Evolutionary conservation across 331 rosid genomes (phyloP), one percentile per base, ranked within the genome.

Genomic region (Rosa hybrid): DNA sequence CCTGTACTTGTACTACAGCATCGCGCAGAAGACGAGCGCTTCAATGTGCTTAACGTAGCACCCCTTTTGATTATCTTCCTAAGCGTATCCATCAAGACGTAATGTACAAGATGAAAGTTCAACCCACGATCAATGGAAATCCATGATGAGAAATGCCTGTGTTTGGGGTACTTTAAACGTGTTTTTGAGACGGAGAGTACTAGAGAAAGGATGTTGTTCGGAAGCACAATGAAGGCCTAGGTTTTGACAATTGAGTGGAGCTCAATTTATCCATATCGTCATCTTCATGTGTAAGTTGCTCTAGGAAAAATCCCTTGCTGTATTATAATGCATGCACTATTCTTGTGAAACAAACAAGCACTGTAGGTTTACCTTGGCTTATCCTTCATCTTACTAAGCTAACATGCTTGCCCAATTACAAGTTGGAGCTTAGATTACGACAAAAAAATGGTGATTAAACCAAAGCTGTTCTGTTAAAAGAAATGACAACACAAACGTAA

Each of bases 151-250:
- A 41, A 20, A 76, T 62, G 78, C 18, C 12, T 18, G 57, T 3
- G 30, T 11, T 25, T 25, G 68, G n/a, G 2, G 56, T 27, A 23
- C 14, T 68, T 68, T 84, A 12, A 76, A 74, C 42, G 70, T 20
- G 44, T 11, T 41, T 21, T 14, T 5, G 42, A 77, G 83, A 60
- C 87, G 85, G 87, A 84, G 71, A 34, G 20, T 17, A 78, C 83
- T 18, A 85, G 72, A 74, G 7, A 77, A 50, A n/a, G 49, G 20
- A 63, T 44, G 41, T 64, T 71, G 77, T 62, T n/a, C 48, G 39
- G 12, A 48, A 50, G 16, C 71, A 70, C 86, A 71, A 72, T 53
- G 72, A 54, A 62, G 68, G 67, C 84, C 62, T 84, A 45, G 82
- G 60, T 84, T 16, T 77, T 41, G 13, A 57, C 77, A 65, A 50